Evolutionary conservation across 208 protist species (phyloP).

Genomic region (Acanthamoeba triangularis): DNA sequence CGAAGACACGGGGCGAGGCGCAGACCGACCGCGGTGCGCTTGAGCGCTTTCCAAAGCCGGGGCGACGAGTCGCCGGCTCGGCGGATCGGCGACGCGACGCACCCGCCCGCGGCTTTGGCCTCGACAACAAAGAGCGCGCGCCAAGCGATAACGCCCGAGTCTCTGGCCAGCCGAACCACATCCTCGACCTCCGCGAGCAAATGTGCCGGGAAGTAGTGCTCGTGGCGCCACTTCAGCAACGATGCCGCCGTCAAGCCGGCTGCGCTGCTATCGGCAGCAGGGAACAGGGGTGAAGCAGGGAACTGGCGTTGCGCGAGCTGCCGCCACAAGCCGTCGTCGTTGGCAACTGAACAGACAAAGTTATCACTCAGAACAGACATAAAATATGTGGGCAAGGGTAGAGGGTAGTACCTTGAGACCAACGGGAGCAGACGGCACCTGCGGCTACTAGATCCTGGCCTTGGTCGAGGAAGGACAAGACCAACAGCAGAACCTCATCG

Average conservation of each 20-base stretch:
- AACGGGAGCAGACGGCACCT: neutral
- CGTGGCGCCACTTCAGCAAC: neutral
- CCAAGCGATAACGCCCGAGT: neutral
- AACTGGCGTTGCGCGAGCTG: neutral
- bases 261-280: neutral
- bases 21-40: neutral
- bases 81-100: too few relatives aligned
- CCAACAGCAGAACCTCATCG: neutral
- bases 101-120: neutral
- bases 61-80: too few relatives aligned
- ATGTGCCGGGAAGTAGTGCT: neutral
- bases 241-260: neutral
- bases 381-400: neutral
- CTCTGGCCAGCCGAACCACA: neutral
- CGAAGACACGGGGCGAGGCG: neutral
- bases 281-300: neutral
- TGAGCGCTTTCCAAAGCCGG: neutral
- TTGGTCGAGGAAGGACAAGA: neutral
- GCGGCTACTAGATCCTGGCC: neutral
- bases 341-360: neutral
- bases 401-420: neutral
- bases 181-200: neutral
- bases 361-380: neutral
- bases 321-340: neutral
- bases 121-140: neutral